Evolutionary conservation across 805 yeast species (phyloP).

Genomic region (fission yeast (Schizosaccharomyces pombe)): DNA sequence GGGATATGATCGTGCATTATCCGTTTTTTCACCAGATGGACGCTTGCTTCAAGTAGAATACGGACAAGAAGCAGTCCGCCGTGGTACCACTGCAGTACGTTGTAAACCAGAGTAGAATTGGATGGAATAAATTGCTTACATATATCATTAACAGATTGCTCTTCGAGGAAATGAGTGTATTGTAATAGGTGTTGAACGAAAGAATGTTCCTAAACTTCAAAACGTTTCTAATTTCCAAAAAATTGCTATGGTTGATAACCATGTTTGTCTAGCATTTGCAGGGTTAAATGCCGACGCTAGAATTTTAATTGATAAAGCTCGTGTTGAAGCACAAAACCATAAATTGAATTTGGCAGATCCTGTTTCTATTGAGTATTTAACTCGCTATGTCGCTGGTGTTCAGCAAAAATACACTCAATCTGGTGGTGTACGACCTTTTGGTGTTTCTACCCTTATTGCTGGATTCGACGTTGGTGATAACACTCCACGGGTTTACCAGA

Average conservation of each 20-base stretch:
- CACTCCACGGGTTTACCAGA: constrained; percentile 66
- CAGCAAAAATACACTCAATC: constrained; percentile 93
- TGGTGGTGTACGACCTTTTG: constrained; percentile 97
- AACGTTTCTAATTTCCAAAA: constrained; percentile 93
- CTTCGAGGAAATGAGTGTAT: constrained; percentile 76
- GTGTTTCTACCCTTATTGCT: constrained; percentile 81
- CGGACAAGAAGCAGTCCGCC: constrained; percentile 89
- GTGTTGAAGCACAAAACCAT: constrained; percentile 91
- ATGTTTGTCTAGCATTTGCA: constrained; percentile 79
- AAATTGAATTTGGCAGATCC: constrained; percentile 85
- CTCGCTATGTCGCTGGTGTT: constrained; percentile 90
- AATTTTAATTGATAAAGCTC: constrained; percentile 77
- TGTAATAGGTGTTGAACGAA: constrained; percentile 87
- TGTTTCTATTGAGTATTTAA: constrained; percentile 70
- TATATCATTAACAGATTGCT: constrained; percentile 30
- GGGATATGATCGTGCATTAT: constrained; percentile 97
- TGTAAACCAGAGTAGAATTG: neutral
- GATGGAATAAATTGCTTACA: neutral
- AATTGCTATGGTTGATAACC: constrained; percentile 75
- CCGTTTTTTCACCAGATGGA: constrained; percentile 35
- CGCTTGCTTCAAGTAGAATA: constrained; percentile 59
- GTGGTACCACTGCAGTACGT: constrained; percentile 71
- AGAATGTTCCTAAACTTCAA: constrained; percentile 83
- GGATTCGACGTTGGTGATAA: constrained; percentile 79
- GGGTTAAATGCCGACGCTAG: constrained; percentile 98